A percentile compares a stretch with the other conserved stretches of the same genome.
Evolutionary conservation across 257 asterid genomes (phyloP).

Genomic region (Lycium barbarum): DNA sequence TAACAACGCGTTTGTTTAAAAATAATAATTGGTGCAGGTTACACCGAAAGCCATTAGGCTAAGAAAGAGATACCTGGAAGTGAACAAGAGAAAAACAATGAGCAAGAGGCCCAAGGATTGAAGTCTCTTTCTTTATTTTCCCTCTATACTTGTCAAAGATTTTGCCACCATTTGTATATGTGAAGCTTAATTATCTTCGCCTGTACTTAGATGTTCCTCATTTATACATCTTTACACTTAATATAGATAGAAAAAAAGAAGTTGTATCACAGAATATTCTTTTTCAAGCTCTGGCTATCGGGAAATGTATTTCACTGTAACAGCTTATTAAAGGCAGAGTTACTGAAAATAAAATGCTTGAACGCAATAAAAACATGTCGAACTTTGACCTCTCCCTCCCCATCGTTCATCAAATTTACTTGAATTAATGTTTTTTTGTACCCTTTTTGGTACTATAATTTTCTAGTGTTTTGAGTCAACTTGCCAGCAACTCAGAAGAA

Average conservation of each 20-base stretch:
- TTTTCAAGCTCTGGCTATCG: neutral
- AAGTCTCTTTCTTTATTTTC: slow-evolving; percentile 23
- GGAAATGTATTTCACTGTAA: neutral
- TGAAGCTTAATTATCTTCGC: neutral
- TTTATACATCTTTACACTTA: neutral
- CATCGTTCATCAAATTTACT: neutral
- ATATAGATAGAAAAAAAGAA: neutral
- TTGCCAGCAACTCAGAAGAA: neutral
- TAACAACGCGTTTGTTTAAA: neutral
- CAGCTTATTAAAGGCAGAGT: neutral
- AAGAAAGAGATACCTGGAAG: slow-evolving; percentile 89
- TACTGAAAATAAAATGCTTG: slow-evolving; percentile 8
- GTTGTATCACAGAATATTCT: neutral
- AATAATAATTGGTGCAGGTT: slow-evolving; percentile 58
- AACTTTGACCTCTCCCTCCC: too few relatives aligned
- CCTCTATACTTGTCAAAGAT: neutral
- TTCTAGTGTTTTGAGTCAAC: too few relatives aligned
- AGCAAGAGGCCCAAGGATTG: slow-evolving; percentile 80
- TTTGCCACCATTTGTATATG: slow-evolving; percentile 5
- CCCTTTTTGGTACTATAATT: too few relatives aligned
- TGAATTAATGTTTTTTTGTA: neutral
- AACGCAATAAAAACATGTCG: neutral
- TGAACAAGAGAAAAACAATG: slow-evolving; percentile 81
- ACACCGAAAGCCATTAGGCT: slow-evolving; percentile 90
- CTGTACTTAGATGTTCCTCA: neutral